Percentiles rank a stretch among this genome's conserved stretches.
Conservation (phyloP, 2,329 filamentous ascomycete species). For the Trichoderma koningiopsis region DNA sequence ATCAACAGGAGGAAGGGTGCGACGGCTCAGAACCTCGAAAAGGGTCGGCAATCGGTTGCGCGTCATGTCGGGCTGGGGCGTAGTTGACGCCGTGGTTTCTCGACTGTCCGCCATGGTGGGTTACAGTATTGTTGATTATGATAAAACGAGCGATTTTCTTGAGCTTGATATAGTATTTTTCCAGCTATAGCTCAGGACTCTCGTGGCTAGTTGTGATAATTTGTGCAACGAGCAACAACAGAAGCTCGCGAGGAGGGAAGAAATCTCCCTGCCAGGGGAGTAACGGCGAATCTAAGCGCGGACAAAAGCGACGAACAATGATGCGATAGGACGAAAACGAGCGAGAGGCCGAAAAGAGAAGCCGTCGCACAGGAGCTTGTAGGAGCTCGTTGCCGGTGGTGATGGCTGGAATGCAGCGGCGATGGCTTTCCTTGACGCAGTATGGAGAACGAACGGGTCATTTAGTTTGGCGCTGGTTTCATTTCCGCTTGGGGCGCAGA, state of each 20-base stretch:
- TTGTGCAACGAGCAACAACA: slow-evolving; percentile 26
- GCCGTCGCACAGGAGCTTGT: slow-evolving; percentile 31
- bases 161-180: not conserved
- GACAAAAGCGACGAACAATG: not conserved
- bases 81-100: slow-evolving; percentile 49
- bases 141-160: slow-evolving; percentile 12
- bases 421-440: slow-evolving; percentile 17
- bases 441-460: slow-evolving; percentile 22
- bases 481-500: slow-evolving; percentile 20
- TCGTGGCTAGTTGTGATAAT: not conserved
- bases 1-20: slow-evolving; percentile 93
- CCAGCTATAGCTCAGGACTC: not conserved
- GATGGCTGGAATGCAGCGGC: slow-evolving; percentile 30
- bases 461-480: slow-evolving; percentile 24
- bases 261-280: slow-evolving; percentile 22
- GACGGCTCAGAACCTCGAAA: slow-evolving; percentile 91
- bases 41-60: slow-evolving; percentile 90
- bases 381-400: slow-evolving; percentile 26
- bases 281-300: not conserved
- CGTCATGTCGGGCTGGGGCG: slow-evolving; percentile 56
- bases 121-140: not conserved
- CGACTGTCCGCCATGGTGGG: slow-evolving; percentile 31
- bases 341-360: slow-evolving; percentile 21
- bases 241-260: slow-evolving; percentile 1
- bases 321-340: slow-evolving; percentile 8